Evolutionary conservation across 2,329 filamentous ascomycete genomes (phyloP), one percentile per base, ranked within the genome.

Genomic region (Cladophialophora immunda): DNA sequence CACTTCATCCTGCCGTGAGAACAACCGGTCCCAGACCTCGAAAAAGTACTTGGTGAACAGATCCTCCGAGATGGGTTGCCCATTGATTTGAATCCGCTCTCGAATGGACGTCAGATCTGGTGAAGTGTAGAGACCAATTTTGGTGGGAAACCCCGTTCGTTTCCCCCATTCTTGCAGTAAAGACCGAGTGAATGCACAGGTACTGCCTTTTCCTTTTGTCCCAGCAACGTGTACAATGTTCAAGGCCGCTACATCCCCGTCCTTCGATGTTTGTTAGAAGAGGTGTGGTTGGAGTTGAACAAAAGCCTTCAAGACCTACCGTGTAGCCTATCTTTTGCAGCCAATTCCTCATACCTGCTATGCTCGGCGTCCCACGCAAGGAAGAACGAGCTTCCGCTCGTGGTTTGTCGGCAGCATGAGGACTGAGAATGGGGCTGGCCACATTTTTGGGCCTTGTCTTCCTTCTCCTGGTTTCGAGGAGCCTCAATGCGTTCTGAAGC

Each of bases 201-300:
- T 93, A 2, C 92, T 94, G 54, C 94, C 94, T 78, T 97, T 98
- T 67, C 94, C 94, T 78, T 97, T 97, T 4, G 94, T 97, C 13
- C 94, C 94, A 1, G 94, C 92, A 52, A 98, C 89, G 76, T 98
- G 94, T 66, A 98, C 87, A 72, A 85, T 81, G 66, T 86, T 89
- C 9, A 64, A 29, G n/a, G 27, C 54, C 15, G 25, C 41, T 30
- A 64, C 38, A 27, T 64, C 53, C 41, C 6, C 29, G 22, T 58
- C 61, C 61, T 64, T 50, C 45, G 6, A 11, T 30, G 22, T 11
- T 32, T 34, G 25, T 50, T 8, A 60, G 22, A n/a, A 60, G 2
- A 7, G 29, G 22, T 25, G 41, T 34, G 11, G 9, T 22, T 11
- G 5, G 32, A 6, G 55, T 22, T 19, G 22, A 52, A 52, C 17